Evolutionary conservation across 2,329 filamentous ascomycete species (phyloP), one percentile per base, ranked within the genome.

Genomic region (Trichophyton simii): DNA sequence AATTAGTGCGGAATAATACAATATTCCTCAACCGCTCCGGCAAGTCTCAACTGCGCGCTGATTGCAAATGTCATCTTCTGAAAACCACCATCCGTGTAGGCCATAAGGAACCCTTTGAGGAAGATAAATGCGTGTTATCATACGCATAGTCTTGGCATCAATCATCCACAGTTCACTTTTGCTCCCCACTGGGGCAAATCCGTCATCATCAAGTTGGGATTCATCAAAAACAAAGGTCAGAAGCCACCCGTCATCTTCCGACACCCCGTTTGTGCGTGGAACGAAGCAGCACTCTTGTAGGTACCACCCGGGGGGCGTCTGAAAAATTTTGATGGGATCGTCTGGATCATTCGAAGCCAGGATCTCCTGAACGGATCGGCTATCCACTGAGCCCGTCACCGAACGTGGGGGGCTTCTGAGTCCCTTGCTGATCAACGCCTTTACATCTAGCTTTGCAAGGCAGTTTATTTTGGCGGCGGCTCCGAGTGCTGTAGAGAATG

Each of bases 151-250:
- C 63, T 69, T 79, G 0, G 85, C 86, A 67, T 88, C 80, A 34
- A 89, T 78, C 13, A 88, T 76, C 86, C 86, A 89, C 0, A 89
- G 73, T 70, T 89, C 85, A 36, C 82, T 85, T 25, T 69, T 75
- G 0, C 82, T 76, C 1, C 72, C 70, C 0, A 75, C 70, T 0
- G 62, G 66, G 59, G 79, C 82, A 44, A 78, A 72, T 0, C 80
- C 82, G 1, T 72, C 68, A n/a, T 83, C 77, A 44, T 44, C 42
- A 0, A 88, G 73, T 68, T 88, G 85, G 1, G 77, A 76, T 66
- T 88, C 86, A 64, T 89, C 83, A 64, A 89, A 89, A 0, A 86
- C 84, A 65, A 87, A 88, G 54, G 83, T 85, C 3, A 89, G 73
- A 0, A 88, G 73, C 72, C 80, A 88, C 0, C 87, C 86, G 64